These are phyloP conservation scores for Boechera divaricarpa DNA, from an alignment of 345 rosid genomes.

Conservation along the genomic window DNA sequence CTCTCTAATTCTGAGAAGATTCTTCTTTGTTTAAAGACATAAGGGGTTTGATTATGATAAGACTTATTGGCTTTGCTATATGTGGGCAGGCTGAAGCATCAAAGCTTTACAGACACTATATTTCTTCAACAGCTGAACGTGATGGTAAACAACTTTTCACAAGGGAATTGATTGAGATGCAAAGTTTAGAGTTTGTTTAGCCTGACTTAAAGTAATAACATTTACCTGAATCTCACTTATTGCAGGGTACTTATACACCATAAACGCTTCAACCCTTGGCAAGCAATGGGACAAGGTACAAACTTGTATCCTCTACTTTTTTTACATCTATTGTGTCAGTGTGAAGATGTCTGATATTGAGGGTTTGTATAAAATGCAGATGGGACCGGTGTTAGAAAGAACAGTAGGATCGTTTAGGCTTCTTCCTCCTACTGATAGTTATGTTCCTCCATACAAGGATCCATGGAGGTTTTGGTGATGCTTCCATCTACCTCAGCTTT, in stretches of 20 bases:
- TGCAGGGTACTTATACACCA: conserved; percentile 86
- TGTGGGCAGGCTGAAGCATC: conserved; percentile 72
- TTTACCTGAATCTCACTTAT: conserved; percentile 1
- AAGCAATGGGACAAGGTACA: conserved; percentile 83
- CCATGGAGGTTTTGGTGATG: conserved; percentile 99
- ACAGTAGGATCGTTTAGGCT: conserved; percentile 79
- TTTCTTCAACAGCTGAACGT: conserved; percentile 83
- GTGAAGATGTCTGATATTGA: conserved; percentile 34
- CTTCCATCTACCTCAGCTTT: conserved; percentile 17
- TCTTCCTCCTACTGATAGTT: conserved; percentile 72
- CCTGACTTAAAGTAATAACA: neutral
- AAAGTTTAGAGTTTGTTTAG: neutral
- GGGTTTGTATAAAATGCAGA: conserved; percentile 53
- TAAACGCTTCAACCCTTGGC: conserved; percentile 89
- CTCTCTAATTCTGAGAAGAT: conserved; percentile 17
- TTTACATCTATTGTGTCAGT: conserved; percentile 11
- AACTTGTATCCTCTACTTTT: conserved; percentile 31
- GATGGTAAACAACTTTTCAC: conserved; percentile 66
- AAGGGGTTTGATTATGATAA: conserved; percentile 16
- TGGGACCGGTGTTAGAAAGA: conserved; percentile 79
- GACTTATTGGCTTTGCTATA: conserved; percentile 1
- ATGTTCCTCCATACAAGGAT: conserved; percentile 95
- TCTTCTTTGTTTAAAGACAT: neutral
- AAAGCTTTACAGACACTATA: conserved; percentile 77
- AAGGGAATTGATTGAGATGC: conserved; percentile 10